These are phyloP conservation scores for Metschnikowia santaceciliae DNA, from an alignment of 805 yeast genomes.

Conservation along the genomic window DNA sequence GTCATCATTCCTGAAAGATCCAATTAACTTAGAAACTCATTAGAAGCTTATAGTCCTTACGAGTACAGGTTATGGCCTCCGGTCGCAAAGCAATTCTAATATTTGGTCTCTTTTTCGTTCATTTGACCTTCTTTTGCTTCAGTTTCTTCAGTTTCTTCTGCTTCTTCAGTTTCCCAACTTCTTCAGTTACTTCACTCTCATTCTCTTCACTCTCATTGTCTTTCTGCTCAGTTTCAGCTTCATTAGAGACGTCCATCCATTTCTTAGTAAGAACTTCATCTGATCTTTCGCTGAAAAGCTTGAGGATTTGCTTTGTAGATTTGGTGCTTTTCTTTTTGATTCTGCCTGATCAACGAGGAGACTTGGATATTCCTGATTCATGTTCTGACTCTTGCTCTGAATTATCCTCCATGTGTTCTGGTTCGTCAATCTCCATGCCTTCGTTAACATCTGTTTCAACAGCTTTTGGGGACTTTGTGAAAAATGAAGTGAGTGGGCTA, in stretches of 20 bases:
- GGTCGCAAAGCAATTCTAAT: no score
- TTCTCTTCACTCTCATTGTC: not conserved
- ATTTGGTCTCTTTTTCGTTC: no score
- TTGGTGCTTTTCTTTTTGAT: not conserved
- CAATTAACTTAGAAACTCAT: no score
- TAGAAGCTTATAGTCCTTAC: no score
- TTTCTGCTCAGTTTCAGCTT: not conserved
- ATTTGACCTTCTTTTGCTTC: no score
- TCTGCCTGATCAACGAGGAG: not conserved
- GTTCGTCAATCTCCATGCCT: not conserved
- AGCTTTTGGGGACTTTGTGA: not conserved
- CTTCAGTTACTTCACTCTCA: no score
- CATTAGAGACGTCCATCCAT: not conserved
- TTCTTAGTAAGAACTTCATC: not conserved
- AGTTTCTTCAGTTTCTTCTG: not conserved
- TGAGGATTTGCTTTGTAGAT: not conserved
- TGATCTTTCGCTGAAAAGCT: not conserved
- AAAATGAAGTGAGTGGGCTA: not conserved
- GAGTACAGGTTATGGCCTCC: no score
- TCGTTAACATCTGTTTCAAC: not conserved
- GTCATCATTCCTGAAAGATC: no score
- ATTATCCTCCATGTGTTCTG: not conserved
- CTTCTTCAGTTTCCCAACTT: no score
- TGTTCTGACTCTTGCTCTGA: not conserved
- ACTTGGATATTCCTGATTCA: not conserved